A percentile compares a stretch with the other conserved stretches of the same genome.
Conservation (phyloP, 2,329 filamentous ascomycete genomes). For the Penicillium sp. region DNA sequence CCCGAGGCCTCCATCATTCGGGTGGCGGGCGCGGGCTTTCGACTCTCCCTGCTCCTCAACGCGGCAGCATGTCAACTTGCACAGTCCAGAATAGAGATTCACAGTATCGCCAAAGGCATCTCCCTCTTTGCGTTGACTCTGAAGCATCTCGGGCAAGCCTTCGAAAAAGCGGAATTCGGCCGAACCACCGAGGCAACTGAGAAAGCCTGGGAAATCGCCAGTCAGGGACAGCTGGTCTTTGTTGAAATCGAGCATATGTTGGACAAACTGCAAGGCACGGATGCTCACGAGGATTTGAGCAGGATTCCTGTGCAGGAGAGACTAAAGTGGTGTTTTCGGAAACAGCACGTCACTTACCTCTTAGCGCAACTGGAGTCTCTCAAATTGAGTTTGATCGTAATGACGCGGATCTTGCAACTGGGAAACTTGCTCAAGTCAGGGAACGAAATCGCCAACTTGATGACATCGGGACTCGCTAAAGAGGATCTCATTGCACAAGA, state of each 20-base stretch:
- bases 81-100: slow-evolving; percentile 45
- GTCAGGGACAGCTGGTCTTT: slow-evolving; percentile 45
- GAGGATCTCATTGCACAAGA: slow-evolving; percentile 45
- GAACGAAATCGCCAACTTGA: slow-evolving; percentile 21
- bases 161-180: slow-evolving; percentile 38
- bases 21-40: slow-evolving; percentile 40
- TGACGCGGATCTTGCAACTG: slow-evolving; percentile 46
- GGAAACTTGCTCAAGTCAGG: slow-evolving; percentile 38
- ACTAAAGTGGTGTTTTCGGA: slow-evolving; percentile 48
- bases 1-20: slow-evolving; percentile 28
- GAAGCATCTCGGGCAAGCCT: slow-evolving; percentile 42
- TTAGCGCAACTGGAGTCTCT: slow-evolving; percentile 47
- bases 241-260: slow-evolving; percentile 50
- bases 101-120: slow-evolving; percentile 47
- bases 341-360: slow-evolving; percentile 47
- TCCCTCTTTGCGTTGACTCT: slow-evolving; percentile 46
- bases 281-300: slow-evolving; percentile 30
- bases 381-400: slow-evolving; percentile 46
- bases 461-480: slow-evolving; percentile 16
- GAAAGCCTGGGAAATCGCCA: slow-evolving; percentile 43
- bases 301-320: slow-evolving; percentile 39
- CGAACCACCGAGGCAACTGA: slow-evolving; percentile 40
- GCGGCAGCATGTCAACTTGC: slow-evolving; percentile 48
- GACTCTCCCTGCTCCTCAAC: slow-evolving; percentile 48
- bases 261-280: slow-evolving; percentile 37